Evolutionary conservation across 495 filamentous ascomycete genomes (phyloP), one percentile per base, ranked within the genome.

Genomic region (Podospora didyma): DNA sequence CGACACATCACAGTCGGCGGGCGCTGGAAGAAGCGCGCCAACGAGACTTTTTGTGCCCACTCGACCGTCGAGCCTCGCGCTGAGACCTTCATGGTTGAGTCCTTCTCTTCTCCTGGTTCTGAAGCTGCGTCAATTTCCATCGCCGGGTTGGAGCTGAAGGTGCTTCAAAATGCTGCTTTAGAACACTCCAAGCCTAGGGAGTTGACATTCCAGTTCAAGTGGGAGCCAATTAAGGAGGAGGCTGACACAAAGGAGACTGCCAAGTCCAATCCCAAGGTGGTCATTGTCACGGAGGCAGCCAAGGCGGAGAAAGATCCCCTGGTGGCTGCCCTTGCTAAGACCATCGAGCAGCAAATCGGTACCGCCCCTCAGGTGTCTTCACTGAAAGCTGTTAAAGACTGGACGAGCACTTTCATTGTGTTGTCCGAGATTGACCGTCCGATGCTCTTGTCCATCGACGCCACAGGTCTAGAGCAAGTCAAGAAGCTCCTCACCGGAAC

Each of bases 151-250:
- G 56, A 67, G 57, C 51, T 69, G 49, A 62, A 53, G 34, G 46
- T 61, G 12, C 23, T 72, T 4, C 57, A 58, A 19, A 28, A 48
- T 7, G 21, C 3, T 5, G 42, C 35, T 2, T 23, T 26, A 4
- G 53, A 58, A n/a, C 24, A 24, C 0, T 28, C 53, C 2, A 46
- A 47, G 3, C 65, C 70, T 12, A 57, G 72, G 31, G 63, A 74
- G 55, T 19, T 74, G 31, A 73, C 69, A 39, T 81, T 74, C 54
- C 73, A 75, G 51, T 46, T 76, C 17, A 61, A 72, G 14, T 81
- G 75, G 72, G 73, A 80, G 60, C 74, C 46, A 2, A 21, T 57
- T 7, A 49, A 46, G 24, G 44, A 28, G 49, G 20, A 45, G 0
- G 57, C 67, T 26, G 46, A n/a, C 49, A 48, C 49, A 54, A 52